Conservation (phyloP, 345 rosid species). For the Excoecaria agallocha region DNA sequence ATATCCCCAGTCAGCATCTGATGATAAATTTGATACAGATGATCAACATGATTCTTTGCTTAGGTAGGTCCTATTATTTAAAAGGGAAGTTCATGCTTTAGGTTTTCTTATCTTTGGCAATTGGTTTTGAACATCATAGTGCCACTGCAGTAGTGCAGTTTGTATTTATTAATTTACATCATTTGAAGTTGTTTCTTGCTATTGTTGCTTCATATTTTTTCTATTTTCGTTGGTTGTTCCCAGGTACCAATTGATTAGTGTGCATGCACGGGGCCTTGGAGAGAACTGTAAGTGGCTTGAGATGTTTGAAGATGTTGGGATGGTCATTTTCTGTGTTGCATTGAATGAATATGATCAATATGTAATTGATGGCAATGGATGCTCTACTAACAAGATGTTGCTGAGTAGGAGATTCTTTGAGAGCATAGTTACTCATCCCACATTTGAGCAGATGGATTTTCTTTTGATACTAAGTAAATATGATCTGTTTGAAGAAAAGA, state of each 20-base stretch:
- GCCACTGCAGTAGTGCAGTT: too few relatives aligned
- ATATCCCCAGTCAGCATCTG: constrained; percentile 62
- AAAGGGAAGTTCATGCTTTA: background rate
- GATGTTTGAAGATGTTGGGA: constrained; percentile 96
- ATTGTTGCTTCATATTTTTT: background rate
- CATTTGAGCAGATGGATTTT: constrained; percentile 86
- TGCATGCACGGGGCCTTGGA: constrained; percentile 78
- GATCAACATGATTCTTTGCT: constrained; percentile 73
- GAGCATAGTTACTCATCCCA: constrained; percentile 77
- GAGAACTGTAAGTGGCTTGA: constrained; percentile 97
- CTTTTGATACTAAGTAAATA: constrained; percentile 79
- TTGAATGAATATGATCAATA: constrained; percentile 79
- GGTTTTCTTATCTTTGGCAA: background rate
- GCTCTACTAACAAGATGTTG: constrained; percentile 66
- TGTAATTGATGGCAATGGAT: constrained; percentile 50
- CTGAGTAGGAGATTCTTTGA: constrained; percentile 71
- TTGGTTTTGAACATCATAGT: background rate
- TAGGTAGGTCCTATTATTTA: constrained; percentile 42
- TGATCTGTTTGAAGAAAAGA: constrained; percentile 78
- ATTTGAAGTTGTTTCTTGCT: background rate
- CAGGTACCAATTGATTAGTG: constrained; percentile 93
- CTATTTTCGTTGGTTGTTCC: constrained; percentile 11
- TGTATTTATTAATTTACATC: too few relatives aligned
- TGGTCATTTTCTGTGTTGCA: constrained; percentile 77
- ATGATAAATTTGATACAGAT: constrained; percentile 50